These are phyloP conservation scores for Ustilago xerochloae DNA, from an alignment of 1,284 basidiomycete species.

Conservation along the genomic window DNA sequence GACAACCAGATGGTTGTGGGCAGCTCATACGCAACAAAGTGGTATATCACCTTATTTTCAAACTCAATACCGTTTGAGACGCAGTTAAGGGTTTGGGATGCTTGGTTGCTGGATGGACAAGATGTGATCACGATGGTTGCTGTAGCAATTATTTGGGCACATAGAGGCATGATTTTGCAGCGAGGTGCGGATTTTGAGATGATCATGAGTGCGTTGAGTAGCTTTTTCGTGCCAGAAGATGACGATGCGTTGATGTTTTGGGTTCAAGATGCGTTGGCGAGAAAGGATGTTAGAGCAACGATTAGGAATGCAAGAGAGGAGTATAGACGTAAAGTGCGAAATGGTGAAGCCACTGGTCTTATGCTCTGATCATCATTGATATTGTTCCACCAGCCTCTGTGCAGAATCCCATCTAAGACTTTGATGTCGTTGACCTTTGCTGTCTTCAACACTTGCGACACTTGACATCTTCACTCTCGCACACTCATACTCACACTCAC, in stretches of 20 bases:
- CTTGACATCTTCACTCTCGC: too few species aligned
- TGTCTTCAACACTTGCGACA: background rate
- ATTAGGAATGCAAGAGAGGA: slow-evolving; percentile 30
- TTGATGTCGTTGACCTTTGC: too few species aligned
- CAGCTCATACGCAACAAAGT: slow-evolving; percentile 95
- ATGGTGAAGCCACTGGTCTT: slow-evolving; percentile 16
- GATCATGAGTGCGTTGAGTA: slow-evolving; percentile 51
- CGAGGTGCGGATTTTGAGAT: slow-evolving; percentile 48
- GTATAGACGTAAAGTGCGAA: slow-evolving; percentile 19
- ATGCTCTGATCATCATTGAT: slow-evolving; percentile 12
- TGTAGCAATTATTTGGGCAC: slow-evolving; percentile 88
- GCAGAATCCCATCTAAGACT: too few species aligned
- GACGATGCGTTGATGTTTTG: slow-evolving; percentile 63
- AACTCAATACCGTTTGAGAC: slow-evolving; percentile 96
- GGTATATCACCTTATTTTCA: slow-evolving; percentile 93
- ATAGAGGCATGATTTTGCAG: slow-evolving; percentile 68
- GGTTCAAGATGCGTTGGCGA: slow-evolving; percentile 43
- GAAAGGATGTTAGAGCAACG: slow-evolving; percentile 23
- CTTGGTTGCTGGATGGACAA: slow-evolving; percentile 86
- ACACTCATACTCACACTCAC: too few species aligned
- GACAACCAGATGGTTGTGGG: slow-evolving; percentile 82
- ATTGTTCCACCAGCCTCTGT: background rate
- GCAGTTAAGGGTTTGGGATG: slow-evolving; percentile 94
- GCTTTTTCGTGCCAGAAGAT: slow-evolving; percentile 58
- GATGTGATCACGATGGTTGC: slow-evolving; percentile 88